phyloP scores from a whole-genome alignment of 441 rosid species.

The Lepidium campestre region DNA sequence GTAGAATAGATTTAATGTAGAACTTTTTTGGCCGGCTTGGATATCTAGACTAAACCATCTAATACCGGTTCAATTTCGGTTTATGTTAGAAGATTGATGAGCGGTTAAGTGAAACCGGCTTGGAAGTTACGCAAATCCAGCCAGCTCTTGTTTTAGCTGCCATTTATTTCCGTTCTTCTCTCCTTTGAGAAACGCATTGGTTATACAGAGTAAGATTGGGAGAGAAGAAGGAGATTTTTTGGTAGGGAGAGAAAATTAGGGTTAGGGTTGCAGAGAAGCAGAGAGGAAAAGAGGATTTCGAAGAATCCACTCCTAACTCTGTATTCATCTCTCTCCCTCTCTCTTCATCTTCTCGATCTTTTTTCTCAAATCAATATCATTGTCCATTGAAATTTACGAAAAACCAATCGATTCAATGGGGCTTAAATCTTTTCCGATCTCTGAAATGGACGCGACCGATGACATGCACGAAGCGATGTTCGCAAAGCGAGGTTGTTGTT shows the following conservation, averaged over 20 bases:
- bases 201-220: background rate
- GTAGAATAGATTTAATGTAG: background rate
- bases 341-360: background rate
- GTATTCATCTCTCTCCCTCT: constrained; percentile 2
- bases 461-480: constrained; percentile 33
- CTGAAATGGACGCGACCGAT: constrained; percentile 22
- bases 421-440: constrained; percentile 1
- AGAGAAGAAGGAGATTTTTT: background rate
- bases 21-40: background rate
- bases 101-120: background rate
- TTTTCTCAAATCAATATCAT: background rate
- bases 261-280: constrained; percentile 31
- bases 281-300: constrained; percentile 1
- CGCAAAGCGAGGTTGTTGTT: constrained; percentile 44
- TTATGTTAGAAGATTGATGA: background rate
- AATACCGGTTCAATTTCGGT: background rate
- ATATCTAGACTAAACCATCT: background rate
- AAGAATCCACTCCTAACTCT: constrained; percentile 7
- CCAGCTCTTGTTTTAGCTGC: constrained; percentile 13
- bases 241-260: constrained; percentile 14
- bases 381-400: background rate
- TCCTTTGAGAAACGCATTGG: constrained; percentile 4
- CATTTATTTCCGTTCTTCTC: background rate
- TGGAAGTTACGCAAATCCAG: constrained; percentile 18
- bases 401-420: constrained; percentile 11